Base-by-base conservation (phyloP, 768 basidiomycete genomes). In the Tricholoma sp. region DNA sequence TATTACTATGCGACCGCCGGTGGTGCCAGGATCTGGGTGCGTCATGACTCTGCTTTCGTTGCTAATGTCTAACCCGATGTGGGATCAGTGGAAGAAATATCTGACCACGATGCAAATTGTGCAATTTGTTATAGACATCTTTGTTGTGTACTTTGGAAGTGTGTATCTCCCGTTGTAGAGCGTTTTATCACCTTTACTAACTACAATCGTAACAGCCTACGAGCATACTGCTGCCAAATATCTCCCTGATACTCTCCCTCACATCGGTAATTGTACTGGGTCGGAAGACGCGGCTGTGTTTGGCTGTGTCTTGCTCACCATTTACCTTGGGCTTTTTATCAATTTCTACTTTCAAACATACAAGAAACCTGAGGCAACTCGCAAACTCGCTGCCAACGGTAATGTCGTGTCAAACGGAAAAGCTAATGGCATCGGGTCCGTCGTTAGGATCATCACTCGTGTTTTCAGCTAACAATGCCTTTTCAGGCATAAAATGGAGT, bases 1-100 rank as follows among this genome's bases (percentile, higher is more conserved):
- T 99, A 99, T 76, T 99, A 99, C 77, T 98, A 89, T 74, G 94
- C 94, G 22, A 98, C 97, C 52, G 94, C 97, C 52, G 94, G 96
- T 67, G 97, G 97, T 60, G 89, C 89, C 68, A 91, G 81, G 76
- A 93, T 98, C 74, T 98, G 97, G 94, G 94, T 94, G 73, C 54
- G 80, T 35, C 59, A 52, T 19, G 52, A 37, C 18, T 19, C 43
- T 37, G 45, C 8, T 55, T 57, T 61, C 52, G 29, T 64, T 34
- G 24, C 56, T 56, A 34, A 51, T 19, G 9, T 52, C 22, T 41
- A 5, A 10, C 19, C 31, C 52, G 52, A 41, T 57, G 39, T 54
- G 51, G 41, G 39, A 53, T 21, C 66, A 95, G 96, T 99, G 97
- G 97, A 99, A 99, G 80, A 94, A 94, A 73, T 94, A 99, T 74